Evolutionary conservation across 192 early-diverging fungal species (phyloP), one percentile per base, ranked within the genome.

Genomic region (Geranomyces variabilis): DNA sequence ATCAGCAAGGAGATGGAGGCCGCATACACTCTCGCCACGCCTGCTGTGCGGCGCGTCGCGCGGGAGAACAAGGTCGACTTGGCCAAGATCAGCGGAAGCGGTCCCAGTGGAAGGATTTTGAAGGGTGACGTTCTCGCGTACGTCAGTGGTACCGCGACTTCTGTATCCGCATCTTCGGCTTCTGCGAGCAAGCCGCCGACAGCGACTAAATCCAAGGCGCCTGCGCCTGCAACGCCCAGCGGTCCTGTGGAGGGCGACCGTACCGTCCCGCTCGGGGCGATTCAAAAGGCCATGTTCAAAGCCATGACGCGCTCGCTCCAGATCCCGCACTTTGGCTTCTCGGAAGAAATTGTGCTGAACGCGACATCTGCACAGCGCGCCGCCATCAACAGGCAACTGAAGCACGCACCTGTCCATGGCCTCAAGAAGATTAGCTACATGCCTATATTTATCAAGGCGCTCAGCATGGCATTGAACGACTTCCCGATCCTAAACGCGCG

Each of bases 201-300:
- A n/a, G 51, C 51, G 3, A 7, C 51, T 26, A n/a, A 53, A n/a
- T n/a, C 51, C 17, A 53, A 53, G 51, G 46, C 19, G 10, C 36
- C 36, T 41, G 51, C 51, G 19, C 51, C 51, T 53, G 51, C 51
- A 7, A n/a, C 51, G 6, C 19, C 51, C 7, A 19, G 4, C 28
- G 31, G 22, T 7, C 58, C 58, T 26, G 28, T 43, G 65, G 57
- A 26, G 55, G 63, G 51, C 31, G 46, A 56, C 64, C 14, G 63
- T 72, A 28, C 65, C 46, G 34, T 82, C 31, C 82, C 91, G n/a
- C 85, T 99, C 53, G 87, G 86, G n/a, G 78, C 84, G 51, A 91
- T 96, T 48, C 95, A 97, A 83, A 94, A 94, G 68, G 92, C 92
- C 73, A 99, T 99, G 97, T 99, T 94, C 87, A 93, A 92, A 71